Conservation (phyloP, 441 rosid species). For the Hypseocharis bilobata region DNA sequence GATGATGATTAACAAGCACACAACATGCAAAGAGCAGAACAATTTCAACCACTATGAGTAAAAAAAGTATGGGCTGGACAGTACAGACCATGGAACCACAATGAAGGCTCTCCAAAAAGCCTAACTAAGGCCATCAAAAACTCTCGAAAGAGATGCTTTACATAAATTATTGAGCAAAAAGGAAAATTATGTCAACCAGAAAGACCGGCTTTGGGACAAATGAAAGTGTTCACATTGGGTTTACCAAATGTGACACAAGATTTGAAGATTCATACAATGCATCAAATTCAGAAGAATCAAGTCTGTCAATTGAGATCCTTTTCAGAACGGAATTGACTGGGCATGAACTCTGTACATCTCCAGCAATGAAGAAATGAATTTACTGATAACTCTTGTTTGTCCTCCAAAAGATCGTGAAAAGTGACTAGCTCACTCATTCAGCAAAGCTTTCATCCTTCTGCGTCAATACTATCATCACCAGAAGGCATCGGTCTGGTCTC, state of each 20-base stretch:
- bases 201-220: slow-evolving; percentile 22
- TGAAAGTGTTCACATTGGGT: slow-evolving; percentile 42
- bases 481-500: slow-evolving; percentile 74
- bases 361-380: slow-evolving; percentile 47
- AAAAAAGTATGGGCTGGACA: too few relatives aligned
- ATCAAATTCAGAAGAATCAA: slow-evolving; percentile 35
- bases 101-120: not conserved
- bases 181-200: slow-evolving; percentile 6
- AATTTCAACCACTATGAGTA: too few relatives aligned
- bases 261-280: slow-evolving; percentile 45
- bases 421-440: slow-evolving; percentile 19
- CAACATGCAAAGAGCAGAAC: too few relatives aligned
- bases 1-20: too few relatives aligned
- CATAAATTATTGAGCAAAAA: slow-evolving; percentile 3
- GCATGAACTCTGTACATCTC: slow-evolving; percentile 52
- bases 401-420: slow-evolving; percentile 24
- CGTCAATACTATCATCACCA: slow-evolving; percentile 57
- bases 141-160: slow-evolving; percentile 2
- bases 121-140: not conserved
- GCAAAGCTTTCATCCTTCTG: slow-evolving; percentile 41
- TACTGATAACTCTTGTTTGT: slow-evolving; percentile 43
- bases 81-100: not conserved
- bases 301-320: slow-evolving; percentile 39
- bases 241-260: slow-evolving; percentile 40
- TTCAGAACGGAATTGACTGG: slow-evolving; percentile 33